phyloP scores from a whole-genome alignment of 148 eudicot genomes.

The Mesembryanthemum crystallinum region DNA sequence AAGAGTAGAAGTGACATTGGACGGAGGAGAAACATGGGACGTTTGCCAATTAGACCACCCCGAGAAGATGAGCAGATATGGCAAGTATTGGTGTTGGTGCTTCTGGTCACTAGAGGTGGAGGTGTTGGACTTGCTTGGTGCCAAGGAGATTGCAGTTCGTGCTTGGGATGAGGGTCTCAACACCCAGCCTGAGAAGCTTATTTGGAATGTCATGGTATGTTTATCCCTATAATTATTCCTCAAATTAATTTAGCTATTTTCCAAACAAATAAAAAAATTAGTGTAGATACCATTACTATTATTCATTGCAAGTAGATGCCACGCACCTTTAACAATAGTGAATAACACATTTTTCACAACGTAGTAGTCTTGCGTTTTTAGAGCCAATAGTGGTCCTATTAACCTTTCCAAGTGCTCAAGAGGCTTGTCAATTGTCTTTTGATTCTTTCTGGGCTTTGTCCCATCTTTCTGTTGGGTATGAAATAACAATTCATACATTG shows the following conservation, averaged over 20 bases:
- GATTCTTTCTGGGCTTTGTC: no score
- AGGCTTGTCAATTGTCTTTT: no score
- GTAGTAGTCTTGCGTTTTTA: no score
- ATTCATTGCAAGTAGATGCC: background rate
- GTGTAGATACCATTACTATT: no score
- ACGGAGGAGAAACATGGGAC: slow-evolving; percentile 83
- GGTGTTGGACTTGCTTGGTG: slow-evolving; percentile 65
- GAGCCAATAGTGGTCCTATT: slow-evolving; percentile 1
- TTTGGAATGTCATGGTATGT: slow-evolving; percentile 92
- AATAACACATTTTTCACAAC: no score
- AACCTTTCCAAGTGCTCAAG: no score
- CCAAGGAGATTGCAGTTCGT: slow-evolving; percentile 85
- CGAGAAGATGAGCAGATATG: slow-evolving; percentile 74
- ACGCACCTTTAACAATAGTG: background rate
- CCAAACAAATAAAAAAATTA: no score
- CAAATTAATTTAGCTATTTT: background rate
- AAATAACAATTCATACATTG: no score
- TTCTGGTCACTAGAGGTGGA: slow-evolving; percentile 92
- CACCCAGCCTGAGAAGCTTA: slow-evolving; percentile 92
- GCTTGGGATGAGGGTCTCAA: slow-evolving; percentile 89
- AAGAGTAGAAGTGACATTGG: slow-evolving; percentile 84
- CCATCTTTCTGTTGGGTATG: no score
- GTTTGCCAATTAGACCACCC: slow-evolving; percentile 55
- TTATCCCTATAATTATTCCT: background rate
- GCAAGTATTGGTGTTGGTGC: slow-evolving; percentile 97